Percentiles rank a stretch among this genome's conserved stretches.
These are phyloP conservation scores for Phytophthora melonis DNA, from an alignment of 352 stramenopile genomes.

Conservation along the genomic window DNA sequence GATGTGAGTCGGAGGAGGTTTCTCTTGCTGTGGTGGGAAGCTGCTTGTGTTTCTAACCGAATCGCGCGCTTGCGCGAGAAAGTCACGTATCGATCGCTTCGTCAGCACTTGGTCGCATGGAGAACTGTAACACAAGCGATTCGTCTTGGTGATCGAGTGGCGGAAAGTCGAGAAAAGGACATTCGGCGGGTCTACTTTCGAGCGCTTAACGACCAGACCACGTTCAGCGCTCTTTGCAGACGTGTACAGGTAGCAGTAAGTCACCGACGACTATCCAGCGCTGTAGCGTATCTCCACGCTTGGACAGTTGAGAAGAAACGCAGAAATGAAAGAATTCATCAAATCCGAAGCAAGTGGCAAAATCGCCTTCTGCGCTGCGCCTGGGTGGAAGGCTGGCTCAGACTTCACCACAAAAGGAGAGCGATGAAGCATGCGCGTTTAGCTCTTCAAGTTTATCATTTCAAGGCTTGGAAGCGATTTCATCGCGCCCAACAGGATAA, in stretches of 20 bases:
- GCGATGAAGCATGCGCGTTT: slow-evolving; percentile 5
- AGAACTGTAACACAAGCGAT: slow-evolving; percentile 22
- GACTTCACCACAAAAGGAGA: slow-evolving; percentile 20
- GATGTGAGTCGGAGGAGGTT: slow-evolving; percentile 32
- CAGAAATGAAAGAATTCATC: slow-evolving; percentile 11
- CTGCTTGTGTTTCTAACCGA: slow-evolving; percentile 14
- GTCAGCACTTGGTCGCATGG: slow-evolving; percentile 43
- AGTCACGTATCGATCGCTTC: slow-evolving; percentile 18
- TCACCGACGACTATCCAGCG: slow-evolving; percentile 15
- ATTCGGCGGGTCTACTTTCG: slow-evolving; percentile 22
- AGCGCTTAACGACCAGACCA: slow-evolving; percentile 18
- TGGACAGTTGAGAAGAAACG: slow-evolving; percentile 21
- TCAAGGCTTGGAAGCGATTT: slow-evolving; percentile 31
- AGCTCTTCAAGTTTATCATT: slow-evolving; percentile 8
- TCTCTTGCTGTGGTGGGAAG: slow-evolving; percentile 44
- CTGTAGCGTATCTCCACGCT: slow-evolving; percentile 10
- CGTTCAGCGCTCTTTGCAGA: slow-evolving; percentile 8
- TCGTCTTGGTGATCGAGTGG: slow-evolving; percentile 16
- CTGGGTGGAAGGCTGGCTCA: slow-evolving; percentile 31
- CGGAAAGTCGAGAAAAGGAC: slow-evolving; percentile 2
- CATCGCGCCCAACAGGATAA: neutral
- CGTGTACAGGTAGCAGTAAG: slow-evolving; percentile 1
- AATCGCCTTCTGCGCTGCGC: slow-evolving; percentile 22
- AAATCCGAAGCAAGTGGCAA: slow-evolving; percentile 15
- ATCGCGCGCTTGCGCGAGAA: slow-evolving; percentile 20